Evolutionary conservation across 164 flowering plant species (phyloP).

Genomic region (Annona squamosa): DNA sequence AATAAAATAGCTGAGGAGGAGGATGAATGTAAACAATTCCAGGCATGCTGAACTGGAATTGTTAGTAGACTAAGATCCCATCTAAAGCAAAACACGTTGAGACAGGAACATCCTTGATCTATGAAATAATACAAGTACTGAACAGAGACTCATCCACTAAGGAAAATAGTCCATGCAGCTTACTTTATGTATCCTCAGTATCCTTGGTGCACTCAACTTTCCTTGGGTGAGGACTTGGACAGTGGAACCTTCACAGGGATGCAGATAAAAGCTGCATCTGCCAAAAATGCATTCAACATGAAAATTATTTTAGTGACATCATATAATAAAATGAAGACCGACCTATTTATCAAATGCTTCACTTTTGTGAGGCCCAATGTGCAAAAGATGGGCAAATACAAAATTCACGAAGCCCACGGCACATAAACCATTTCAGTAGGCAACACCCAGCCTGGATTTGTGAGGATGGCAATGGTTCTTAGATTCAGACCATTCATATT

Average conservation of each 20-base stretch:
- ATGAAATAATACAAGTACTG: background rate
- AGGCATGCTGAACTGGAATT: background rate
- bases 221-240: conserved; percentile 87
- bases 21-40: no score
- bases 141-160: background rate
- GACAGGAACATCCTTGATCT: background rate
- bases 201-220: conserved; percentile 94
- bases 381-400: no score
- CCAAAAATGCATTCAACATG: background rate
- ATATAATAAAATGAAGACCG: no score
- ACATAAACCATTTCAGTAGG: no score
- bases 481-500: no score
- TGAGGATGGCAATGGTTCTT: no score
- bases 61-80: background rate
- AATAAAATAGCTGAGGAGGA: background rate
- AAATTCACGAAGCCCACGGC: no score
- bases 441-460: no score
- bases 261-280: conserved; percentile 95
- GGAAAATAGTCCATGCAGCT: conserved; percentile 1
- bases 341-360: no score
- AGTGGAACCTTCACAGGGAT: conserved; percentile 88
- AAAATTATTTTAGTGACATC: background rate
- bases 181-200: conserved; percentile 88
- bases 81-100: background rate
- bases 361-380: no score